A percentile compares a stretch with the other conserved stretches of the same genome.
phyloP scores from a whole-genome alignment of 2,329 filamentous ascomycete species.

The Hypoxylon sp. region DNA sequence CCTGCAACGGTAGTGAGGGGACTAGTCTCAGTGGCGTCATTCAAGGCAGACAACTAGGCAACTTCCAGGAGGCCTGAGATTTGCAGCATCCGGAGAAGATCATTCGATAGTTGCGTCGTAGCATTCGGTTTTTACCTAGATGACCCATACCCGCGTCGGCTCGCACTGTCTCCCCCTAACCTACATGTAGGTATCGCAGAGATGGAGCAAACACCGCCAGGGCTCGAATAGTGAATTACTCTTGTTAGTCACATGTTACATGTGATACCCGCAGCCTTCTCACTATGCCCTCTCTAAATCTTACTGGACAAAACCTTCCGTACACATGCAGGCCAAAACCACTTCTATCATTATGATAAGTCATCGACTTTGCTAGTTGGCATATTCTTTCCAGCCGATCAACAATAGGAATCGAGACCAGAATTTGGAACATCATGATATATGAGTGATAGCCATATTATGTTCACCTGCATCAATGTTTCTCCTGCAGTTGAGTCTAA shows the following conservation, averaged over 20 bases:
- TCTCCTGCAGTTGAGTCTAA: not conserved
- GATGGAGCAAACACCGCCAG: not conserved
- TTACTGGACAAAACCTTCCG: not conserved
- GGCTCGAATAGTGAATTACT: not conserved
- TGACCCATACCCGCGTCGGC: not conserved
- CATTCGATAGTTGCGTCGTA: constrained; percentile 9
- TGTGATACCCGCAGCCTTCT: not conserved
- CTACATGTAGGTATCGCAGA: not conserved
- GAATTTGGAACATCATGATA: not conserved
- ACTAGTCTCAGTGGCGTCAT: constrained; percentile 9
- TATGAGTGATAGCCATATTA: not conserved
- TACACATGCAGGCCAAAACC: not conserved
- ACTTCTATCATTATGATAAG: not conserved
- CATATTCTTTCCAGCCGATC: not conserved
- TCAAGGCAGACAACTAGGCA: constrained; percentile 28
- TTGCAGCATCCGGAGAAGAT: constrained; percentile 8
- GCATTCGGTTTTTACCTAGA: not conserved
- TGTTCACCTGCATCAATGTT: not conserved
- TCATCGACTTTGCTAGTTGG: not conserved
- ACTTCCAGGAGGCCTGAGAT: constrained; percentile 4
- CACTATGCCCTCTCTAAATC: not conserved
- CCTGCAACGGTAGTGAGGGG: not conserved
- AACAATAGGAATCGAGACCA: not conserved
- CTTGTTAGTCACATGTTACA: not conserved
- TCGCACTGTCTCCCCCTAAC: not conserved